Conservation (phyloP, 768 basidiomycete species). For the Hericium rajendrae region DNA sequence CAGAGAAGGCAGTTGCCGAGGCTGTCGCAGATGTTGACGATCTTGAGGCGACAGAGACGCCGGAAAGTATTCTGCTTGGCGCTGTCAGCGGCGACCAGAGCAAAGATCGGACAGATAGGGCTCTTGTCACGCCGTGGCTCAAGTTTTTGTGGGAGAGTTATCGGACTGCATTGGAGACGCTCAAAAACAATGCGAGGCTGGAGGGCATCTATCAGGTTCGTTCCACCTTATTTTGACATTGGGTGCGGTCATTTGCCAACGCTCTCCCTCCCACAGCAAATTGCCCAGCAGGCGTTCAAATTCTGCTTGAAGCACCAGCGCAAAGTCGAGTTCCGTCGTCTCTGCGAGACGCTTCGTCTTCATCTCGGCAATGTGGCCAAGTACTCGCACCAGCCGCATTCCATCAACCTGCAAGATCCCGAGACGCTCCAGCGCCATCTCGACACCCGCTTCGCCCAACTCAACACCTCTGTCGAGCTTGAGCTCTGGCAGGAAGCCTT, state of each 20-base stretch:
- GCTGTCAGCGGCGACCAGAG: constrained; percentile 87
- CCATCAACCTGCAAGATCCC: constrained; percentile 91
- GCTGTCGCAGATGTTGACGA: constrained; percentile 78
- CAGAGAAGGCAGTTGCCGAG: constrained; percentile 56
- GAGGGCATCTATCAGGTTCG: constrained; percentile 90
- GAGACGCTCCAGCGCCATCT: constrained; percentile 94
- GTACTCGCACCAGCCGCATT: constrained; percentile 87
- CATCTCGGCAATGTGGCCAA: constrained; percentile 93
- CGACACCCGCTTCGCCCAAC: constrained; percentile 93
- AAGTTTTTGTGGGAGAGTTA: constrained; percentile 99
- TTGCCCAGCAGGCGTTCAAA: constrained; percentile 94
- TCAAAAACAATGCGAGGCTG: constrained; percentile 90
- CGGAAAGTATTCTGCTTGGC: constrained; percentile 82
- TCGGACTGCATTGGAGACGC: constrained; percentile 86
- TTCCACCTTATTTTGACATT: neutral
- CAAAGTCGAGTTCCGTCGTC: constrained; percentile 93
- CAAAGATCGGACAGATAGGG: constrained; percentile 89
- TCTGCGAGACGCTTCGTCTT: constrained; percentile 92
- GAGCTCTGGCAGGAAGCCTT: constrained; percentile 99
- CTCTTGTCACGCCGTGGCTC: constrained; percentile 94
- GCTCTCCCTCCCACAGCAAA: constrained; percentile 43
- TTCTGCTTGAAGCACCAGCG: constrained; percentile 92
- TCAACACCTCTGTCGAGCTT: constrained; percentile 93
- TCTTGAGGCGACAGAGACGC: constrained; percentile 91
- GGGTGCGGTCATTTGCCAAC: too few species aligned